Evolutionary conservation across 306 rosid species (phyloP).

Genomic region (Cucumis melo): DNA sequence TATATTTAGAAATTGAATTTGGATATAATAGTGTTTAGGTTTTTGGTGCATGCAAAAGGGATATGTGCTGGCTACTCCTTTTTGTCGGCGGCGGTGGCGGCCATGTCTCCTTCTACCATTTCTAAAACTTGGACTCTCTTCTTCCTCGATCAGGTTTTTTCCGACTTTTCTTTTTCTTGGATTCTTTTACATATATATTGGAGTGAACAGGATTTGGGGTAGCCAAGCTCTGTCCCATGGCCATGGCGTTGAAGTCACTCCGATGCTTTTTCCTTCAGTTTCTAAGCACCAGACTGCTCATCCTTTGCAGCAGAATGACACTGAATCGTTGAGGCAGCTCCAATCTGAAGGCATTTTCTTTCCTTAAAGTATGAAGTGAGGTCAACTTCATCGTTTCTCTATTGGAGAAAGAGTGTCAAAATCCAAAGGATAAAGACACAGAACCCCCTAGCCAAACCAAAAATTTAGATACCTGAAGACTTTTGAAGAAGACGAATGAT

Average conservation of each 20-base stretch:
- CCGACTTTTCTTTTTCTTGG: background rate
- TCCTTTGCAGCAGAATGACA: constrained; percentile 43
- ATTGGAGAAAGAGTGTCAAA: too few relatives aligned
- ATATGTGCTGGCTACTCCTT: constrained; percentile 87
- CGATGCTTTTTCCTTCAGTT: constrained; percentile 49
- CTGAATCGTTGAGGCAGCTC: constrained; percentile 24
- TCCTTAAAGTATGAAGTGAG: constrained; percentile 9
- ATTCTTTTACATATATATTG: too few relatives aligned
- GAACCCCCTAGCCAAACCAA: too few relatives aligned
- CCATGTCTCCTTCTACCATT: constrained; percentile 44
- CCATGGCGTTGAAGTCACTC: constrained; percentile 28
- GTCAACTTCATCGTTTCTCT: too few relatives aligned
- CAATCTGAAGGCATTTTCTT: constrained; percentile 25
- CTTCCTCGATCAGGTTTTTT: constrained; percentile 65
- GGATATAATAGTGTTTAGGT: constrained; percentile 25
- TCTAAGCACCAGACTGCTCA: constrained; percentile 23
- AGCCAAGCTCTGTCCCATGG: constrained; percentile 14
- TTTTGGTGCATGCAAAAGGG: constrained; percentile 81
- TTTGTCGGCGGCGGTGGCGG: constrained; percentile 51
- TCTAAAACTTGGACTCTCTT: constrained; percentile 78
- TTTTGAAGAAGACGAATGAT: too few relatives aligned
- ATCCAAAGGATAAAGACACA: too few relatives aligned
- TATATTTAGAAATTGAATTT: too few relatives aligned
- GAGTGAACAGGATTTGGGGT: constrained; percentile 11
- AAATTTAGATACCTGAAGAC: too few relatives aligned